Percentiles rank a stretch among this genome's conserved stretches.
Conservation (phyloP, 371 early-diverging fungal species). For the Apophysomyces elegans region DNA sequence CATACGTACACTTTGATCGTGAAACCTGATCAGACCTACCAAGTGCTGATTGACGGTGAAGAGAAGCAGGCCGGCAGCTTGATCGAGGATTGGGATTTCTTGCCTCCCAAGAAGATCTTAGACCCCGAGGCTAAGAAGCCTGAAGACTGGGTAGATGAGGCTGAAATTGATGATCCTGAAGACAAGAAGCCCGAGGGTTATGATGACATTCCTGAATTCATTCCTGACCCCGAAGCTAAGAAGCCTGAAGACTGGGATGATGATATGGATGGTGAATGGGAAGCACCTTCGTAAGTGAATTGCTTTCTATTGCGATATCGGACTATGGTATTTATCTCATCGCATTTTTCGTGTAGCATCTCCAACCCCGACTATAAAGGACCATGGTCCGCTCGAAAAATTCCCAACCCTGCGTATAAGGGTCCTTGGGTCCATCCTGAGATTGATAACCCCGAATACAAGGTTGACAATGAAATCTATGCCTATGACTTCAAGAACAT, state of each 20-base stretch:
- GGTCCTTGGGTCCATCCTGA: conserved; percentile 91
- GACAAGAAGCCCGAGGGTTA: conserved; percentile 91
- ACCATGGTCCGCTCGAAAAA: conserved; percentile 78
- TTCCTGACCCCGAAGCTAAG: conserved; percentile 84
- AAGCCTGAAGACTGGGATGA: conserved; percentile 97
- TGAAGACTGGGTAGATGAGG: conserved; percentile 92
- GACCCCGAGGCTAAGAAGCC: conserved; percentile 94
- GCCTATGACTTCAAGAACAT: conserved; percentile 81
- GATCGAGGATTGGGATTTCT: conserved; percentile 85
- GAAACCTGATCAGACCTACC: conserved; percentile 88
- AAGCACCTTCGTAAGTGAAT: conserved; percentile 65
- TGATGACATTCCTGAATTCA: conserved; percentile 79
- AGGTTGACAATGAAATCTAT: conserved; percentile 83
- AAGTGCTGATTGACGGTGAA: conserved; percentile 83
- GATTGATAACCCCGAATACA: conserved; percentile 92
- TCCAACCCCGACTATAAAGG: conserved; percentile 91
- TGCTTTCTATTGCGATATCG: not conserved
- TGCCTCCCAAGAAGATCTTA: conserved; percentile 91
- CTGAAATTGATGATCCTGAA: conserved; percentile 84
- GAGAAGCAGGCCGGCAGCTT: conserved; percentile 71
- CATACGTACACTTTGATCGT: conserved; percentile 92
- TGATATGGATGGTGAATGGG: conserved; percentile 90
- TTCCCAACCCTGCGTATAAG: conserved; percentile 95
- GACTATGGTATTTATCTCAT: conserved; percentile 18
- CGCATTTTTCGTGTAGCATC: conserved; percentile 67